Evolutionary conservation across 768 basidiomycete genomes (phyloP), one percentile per base, ranked within the genome.

Genomic region (Naganishia vaughanmartiniae): DNA sequence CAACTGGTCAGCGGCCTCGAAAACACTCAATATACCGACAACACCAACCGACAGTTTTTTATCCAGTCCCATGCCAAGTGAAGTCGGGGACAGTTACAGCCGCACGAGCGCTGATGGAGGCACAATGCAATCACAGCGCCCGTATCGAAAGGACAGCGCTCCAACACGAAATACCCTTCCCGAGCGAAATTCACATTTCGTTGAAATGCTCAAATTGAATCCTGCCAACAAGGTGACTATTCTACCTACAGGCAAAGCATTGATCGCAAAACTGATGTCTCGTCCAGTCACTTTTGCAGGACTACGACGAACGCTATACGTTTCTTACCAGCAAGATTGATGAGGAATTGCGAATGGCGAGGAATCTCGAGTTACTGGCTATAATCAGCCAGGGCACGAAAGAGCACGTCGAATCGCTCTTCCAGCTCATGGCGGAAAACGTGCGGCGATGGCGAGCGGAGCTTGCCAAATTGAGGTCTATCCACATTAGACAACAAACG

Each of bases 311-410:
- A 15, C 57, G 31, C 7, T 54, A 57, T 31, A 1, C 85, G 86
- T 71, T 87, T 95, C 28, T 87, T 89, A 58, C 21, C 10, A 36
- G 17, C 36, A 60, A 33, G 28, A 34, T 80, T 85, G 12, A 67
- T 24, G 71, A 72, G 24, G 86, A 89, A 72, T 81, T 93, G 78
- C 87, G 89, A 21, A 83, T 89, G 53, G 86, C 89, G 26, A 88
- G 90, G 51, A 95, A 94, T 75, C 85, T 97, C 26, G 89, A 89
- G 1, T 86, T 90, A 53, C 84, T 97, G 46, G 89, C 91, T 19
- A 94, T 96, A 3, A 94, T 98, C 80, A 91, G 89, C 76, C 87
- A 87, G 57, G 84, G 88, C 11, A 93, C 93, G 4, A 87, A 93
- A 56, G 90, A 92, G 72, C 86, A 88, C 54, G 85, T 99, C 31